These are phyloP conservation scores for Pseudocercospora macadamiae DNA, from an alignment of 2,329 filamentous ascomycete species.

Conservation along the genomic window DNA sequence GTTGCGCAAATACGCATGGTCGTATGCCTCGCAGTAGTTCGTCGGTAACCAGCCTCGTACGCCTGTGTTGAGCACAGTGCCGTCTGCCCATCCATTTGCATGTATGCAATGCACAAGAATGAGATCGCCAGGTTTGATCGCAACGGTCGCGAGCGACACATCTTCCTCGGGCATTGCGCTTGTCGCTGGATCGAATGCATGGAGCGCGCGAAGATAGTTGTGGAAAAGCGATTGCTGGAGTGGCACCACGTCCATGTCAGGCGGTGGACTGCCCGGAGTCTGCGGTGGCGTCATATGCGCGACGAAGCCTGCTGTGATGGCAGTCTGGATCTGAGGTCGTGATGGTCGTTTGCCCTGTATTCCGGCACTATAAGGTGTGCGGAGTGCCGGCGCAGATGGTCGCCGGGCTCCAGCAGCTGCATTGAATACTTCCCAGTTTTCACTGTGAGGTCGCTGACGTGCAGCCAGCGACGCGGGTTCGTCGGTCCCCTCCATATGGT, in stretches of 20 bases:
- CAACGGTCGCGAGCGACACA: conserved; percentile 69
- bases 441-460: conserved; percentile 14
- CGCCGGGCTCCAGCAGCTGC: conserved; percentile 6
- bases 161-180: conserved; percentile 68
- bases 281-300: conserved; percentile 26
- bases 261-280: conserved; percentile 24
- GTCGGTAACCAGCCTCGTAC: conserved; percentile 94
- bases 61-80: conserved; percentile 82
- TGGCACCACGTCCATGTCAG: conserved; percentile 13
- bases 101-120: conserved; percentile 95
- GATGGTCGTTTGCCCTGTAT: conserved; percentile 10
- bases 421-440: conserved; percentile 8
- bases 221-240: conserved; percentile 69
- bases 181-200: conserved; percentile 81
- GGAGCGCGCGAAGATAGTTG: conserved; percentile 93
- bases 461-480: background rate
- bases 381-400: conserved; percentile 14
- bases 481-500: background rate
- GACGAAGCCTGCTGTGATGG: conserved; percentile 26
- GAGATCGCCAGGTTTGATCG: conserved; percentile 86
- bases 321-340: conserved; percentile 14
- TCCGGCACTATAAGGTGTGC: conserved; percentile 7
- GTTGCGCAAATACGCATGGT: conserved; percentile 82
- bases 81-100: conserved; percentile 97
- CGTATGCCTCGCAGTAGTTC: conserved; percentile 96